A percentile compares a stretch with the other conserved stretches of the same genome.
These are phyloP conservation scores for Lactarius pseudohatsudake DNA, from an alignment of 768 basidiomycete genomes.

Conservation along the genomic window DNA sequence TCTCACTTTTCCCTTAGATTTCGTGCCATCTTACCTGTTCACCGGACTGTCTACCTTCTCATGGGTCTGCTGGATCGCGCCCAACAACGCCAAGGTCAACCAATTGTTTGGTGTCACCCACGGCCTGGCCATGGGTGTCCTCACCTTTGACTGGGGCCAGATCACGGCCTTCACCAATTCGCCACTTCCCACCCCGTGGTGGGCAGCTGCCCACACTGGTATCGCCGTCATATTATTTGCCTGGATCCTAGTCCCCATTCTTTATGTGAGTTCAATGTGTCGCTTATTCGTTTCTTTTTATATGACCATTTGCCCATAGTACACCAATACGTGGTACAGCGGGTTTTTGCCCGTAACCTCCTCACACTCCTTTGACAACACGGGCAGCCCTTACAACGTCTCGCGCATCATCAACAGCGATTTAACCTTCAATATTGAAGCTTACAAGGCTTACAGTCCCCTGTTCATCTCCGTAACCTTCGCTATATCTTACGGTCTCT, in stretches of 20 bases:
- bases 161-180: slow-evolving; percentile 60
- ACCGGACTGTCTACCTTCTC: slow-evolving; percentile 51
- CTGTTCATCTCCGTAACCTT: slow-evolving; percentile 67
- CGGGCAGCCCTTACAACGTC: slow-evolving; percentile 70
- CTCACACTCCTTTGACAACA: slow-evolving; percentile 62
- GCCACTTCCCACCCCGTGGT: slow-evolving; percentile 55
- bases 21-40: slow-evolving; percentile 12
- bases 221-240: slow-evolving; percentile 84
- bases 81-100: slow-evolving; percentile 66
- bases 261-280: slow-evolving; percentile 42
- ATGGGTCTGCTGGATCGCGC: slow-evolving; percentile 88
- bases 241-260: slow-evolving; percentile 8
- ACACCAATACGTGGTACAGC: slow-evolving; percentile 56
- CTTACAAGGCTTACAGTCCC: slow-evolving; percentile 58
- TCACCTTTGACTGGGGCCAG: slow-evolving; percentile 93
- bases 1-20: neutral
- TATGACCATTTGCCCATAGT: slow-evolving; percentile 34
- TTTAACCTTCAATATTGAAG: slow-evolving; percentile 53
- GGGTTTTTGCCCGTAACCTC: slow-evolving; percentile 7
- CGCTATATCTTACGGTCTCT: slow-evolving; percentile 76
- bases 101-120: slow-evolving; percentile 66
- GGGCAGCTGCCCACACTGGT: slow-evolving; percentile 87
- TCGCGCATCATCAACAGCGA: slow-evolving; percentile 53
- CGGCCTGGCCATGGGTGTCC: slow-evolving; percentile 55
- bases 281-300: neutral